Evolutionary conservation across 768 basidiomycete species (phyloP).

Genomic region (Serendipita sp.): DNA sequence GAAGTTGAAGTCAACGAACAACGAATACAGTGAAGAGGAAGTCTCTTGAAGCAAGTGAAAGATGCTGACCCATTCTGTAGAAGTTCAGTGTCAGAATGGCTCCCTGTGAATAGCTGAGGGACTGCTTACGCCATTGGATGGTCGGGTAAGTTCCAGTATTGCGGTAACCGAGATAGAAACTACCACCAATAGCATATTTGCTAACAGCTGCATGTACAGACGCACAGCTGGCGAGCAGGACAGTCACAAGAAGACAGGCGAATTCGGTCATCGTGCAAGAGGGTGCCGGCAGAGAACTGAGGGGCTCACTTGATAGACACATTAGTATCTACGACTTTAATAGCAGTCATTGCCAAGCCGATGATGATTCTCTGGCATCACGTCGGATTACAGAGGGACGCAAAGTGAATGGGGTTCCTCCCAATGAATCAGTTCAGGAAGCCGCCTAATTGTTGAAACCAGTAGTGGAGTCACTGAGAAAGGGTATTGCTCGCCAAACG

Average conservation of each 20-base stretch:
- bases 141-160: neutral
- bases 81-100: too few species aligned
- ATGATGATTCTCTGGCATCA: neutral
- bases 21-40: too few species aligned
- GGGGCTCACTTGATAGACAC: too few species aligned
- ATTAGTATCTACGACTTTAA: too few species aligned
- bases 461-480: too few species aligned
- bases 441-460: too few species aligned
- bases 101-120: neutral
- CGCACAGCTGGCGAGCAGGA: neutral
- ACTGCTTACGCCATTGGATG: constrained; percentile 1
- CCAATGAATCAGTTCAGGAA: too few species aligned
- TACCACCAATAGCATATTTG: constrained; percentile 5
- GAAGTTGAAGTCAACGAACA: neutral
- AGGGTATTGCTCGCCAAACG: too few species aligned
- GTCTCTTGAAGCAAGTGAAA: too few species aligned
- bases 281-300: neutral
- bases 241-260: neutral
- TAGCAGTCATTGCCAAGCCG: neutral
- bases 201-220: constrained; percentile 11
- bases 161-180: constrained; percentile 9
- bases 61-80: too few species aligned
- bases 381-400: neutral
- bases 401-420: too few species aligned
- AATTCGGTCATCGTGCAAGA: neutral